Evolutionary conservation across 2,329 filamentous ascomycete species (phyloP).

Genomic region (Huntiella omanensis): DNA sequence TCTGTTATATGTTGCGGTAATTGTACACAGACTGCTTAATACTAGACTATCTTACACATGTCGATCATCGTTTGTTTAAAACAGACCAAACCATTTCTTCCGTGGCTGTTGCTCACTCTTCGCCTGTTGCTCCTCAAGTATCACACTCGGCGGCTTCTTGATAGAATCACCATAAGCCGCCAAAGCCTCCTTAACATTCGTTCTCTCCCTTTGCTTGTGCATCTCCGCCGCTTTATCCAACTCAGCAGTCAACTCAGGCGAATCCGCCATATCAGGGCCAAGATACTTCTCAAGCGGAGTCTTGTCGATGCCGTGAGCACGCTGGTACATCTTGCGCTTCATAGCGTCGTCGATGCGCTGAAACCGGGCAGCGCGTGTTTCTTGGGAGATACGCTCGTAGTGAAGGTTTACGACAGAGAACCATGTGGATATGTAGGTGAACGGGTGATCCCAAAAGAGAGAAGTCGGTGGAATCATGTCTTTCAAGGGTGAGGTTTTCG

Average conservation of each 20-base stretch:
- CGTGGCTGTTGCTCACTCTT: not conserved
- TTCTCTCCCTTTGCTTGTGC: slow-evolving; percentile 19
- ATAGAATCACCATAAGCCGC: slow-evolving; percentile 1
- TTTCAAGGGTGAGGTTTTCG: slow-evolving; percentile 56
- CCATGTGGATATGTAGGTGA: slow-evolving; percentile 45
- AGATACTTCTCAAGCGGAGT: slow-evolving; percentile 32
- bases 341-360: slow-evolving; percentile 65
- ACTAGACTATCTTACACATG: not conserved
- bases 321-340: slow-evolving; percentile 70
- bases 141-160: not conserved
- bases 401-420: slow-evolving; percentile 60
- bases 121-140: not conserved
- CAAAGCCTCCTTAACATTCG: slow-evolving; percentile 7
- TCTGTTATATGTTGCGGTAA: not conserved
- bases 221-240: slow-evolving; percentile 12
- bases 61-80: not conserved
- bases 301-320: slow-evolving; percentile 64
- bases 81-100: slow-evolving; percentile 11
- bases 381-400: slow-evolving; percentile 47
- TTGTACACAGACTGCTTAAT: not conserved
- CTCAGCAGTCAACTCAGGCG: not conserved
- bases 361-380: slow-evolving; percentile 53
- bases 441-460: slow-evolving; percentile 50
- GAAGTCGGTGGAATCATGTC: slow-evolving; percentile 58
- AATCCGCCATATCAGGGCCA: not conserved